These are phyloP conservation scores for Biancaea sappan DNA, from an alignment of 306 rosid species.

Conservation along the genomic window DNA sequence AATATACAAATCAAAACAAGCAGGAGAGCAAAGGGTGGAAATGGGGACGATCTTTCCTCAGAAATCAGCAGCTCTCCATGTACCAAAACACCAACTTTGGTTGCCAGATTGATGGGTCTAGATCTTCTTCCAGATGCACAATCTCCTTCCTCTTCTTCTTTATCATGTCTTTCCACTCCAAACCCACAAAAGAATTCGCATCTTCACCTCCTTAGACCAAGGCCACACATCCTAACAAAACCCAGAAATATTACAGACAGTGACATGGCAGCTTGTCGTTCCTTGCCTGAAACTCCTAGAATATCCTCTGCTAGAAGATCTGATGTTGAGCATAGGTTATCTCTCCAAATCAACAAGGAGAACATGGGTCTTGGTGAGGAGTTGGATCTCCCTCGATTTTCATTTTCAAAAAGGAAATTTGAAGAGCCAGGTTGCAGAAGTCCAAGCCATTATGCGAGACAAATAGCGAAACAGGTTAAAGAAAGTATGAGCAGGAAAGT, in stretches of 20 bases:
- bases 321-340: slow-evolving; percentile 70
- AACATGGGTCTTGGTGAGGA: slow-evolving; percentile 45
- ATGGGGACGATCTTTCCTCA: slow-evolving; percentile 49
- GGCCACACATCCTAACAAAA: slow-evolving; percentile 41
- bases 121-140: slow-evolving; percentile 83
- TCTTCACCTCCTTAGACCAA: slow-evolving; percentile 21
- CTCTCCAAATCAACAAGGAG: slow-evolving; percentile 90
- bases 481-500: slow-evolving; percentile 71
- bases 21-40: slow-evolving; percentile 34
- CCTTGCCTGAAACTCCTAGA: slow-evolving; percentile 83
- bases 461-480: slow-evolving; percentile 79
- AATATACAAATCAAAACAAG: slow-evolving; percentile 71
- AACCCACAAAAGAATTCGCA: slow-evolving; percentile 37
- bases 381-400: slow-evolving; percentile 53
- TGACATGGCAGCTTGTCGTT: slow-evolving; percentile 45
- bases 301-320: slow-evolving; percentile 67
- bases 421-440: slow-evolving; percentile 49
- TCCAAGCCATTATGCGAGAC: slow-evolving; percentile 73
- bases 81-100: slow-evolving; percentile 85
- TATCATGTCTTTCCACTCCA: slow-evolving; percentile 44
- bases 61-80: slow-evolving; percentile 73
- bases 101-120: slow-evolving; percentile 95
- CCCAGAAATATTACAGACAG: slow-evolving; percentile 50
- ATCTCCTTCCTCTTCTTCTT: slow-evolving; percentile 49
- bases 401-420: slow-evolving; percentile 50